Evolutionary conservation across 768 basidiomycete species (phyloP).

Genomic region (Lactifluus subvellereus): DNA sequence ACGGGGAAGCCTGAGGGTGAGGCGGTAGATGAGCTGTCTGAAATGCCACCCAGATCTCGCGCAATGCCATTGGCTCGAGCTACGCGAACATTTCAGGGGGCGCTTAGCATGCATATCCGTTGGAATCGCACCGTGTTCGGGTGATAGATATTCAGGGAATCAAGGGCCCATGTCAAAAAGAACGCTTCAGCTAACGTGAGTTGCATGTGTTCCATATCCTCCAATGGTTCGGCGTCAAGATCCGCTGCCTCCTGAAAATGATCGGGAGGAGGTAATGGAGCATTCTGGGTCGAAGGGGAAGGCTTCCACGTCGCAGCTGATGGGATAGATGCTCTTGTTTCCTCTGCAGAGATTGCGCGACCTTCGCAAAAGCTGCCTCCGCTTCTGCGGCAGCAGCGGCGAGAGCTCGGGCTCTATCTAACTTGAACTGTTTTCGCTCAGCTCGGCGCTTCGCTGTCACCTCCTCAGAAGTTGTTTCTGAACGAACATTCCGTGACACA

Average conservation of each 20-base stretch:
- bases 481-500: neutral
- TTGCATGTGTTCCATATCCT: constrained; percentile 86
- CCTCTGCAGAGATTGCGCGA: constrained; percentile 53
- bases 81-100: constrained; percentile 28
- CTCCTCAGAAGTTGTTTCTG: constrained; percentile 85
- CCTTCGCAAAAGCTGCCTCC: constrained; percentile 70
- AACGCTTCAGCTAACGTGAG: constrained; percentile 86
- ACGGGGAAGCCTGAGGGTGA: constrained; percentile 28
- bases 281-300: constrained; percentile 26
- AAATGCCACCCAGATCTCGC: constrained; percentile 60
- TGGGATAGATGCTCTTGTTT: constrained; percentile 52
- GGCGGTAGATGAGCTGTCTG: constrained; percentile 47
- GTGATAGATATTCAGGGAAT: constrained; percentile 70
- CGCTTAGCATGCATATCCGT: neutral
- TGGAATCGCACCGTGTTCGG: constrained; percentile 52
- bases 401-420: constrained; percentile 84
- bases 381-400: constrained; percentile 76
- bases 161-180: constrained; percentile 79
- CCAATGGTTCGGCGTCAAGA: constrained; percentile 48
- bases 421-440: constrained; percentile 89
- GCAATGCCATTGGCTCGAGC: constrained; percentile 49
- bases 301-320: constrained; percentile 81
- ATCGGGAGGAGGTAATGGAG: constrained; percentile 22
- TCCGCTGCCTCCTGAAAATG: constrained; percentile 31
- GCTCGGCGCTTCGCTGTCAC: constrained; percentile 80